A percentile compares a stretch with the other conserved stretches of the same genome.
These are phyloP conservation scores for Vanrija humicola DNA, from an alignment of 1,284 basidiomycete genomes.

Conservation along the genomic window DNA sequence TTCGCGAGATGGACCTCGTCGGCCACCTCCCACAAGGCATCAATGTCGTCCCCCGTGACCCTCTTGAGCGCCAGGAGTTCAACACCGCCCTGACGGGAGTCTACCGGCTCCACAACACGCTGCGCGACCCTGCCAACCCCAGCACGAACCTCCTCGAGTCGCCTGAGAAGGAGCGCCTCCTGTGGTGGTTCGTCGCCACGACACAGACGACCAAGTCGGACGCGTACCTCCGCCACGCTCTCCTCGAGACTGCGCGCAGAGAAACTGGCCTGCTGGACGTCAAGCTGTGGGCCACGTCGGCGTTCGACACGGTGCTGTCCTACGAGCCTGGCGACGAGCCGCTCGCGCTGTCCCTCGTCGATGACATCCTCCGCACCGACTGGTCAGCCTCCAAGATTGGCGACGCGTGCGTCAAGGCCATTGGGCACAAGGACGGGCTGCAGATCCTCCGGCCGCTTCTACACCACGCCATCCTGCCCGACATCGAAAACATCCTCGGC, in stretches of 20 bases:
- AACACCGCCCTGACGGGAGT: slow-evolving; percentile 6
- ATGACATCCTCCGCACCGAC: slow-evolving; percentile 35
- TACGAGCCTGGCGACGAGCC: slow-evolving; percentile 46
- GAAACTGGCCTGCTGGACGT: slow-evolving; percentile 10
- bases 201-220: slow-evolving; percentile 5
- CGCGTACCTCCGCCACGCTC: slow-evolving; percentile 56
- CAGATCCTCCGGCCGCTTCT: slow-evolving; percentile 49
- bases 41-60: neutral
- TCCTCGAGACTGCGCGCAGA: slow-evolving; percentile 51
- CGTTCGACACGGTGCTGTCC: slow-evolving; percentile 22
- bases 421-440: slow-evolving; percentile 37
- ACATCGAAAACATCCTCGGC: slow-evolving; percentile 36
- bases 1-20: slow-evolving; percentile 12
- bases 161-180: slow-evolving; percentile 6
- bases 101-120: slow-evolving; percentile 13
- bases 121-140: neutral
- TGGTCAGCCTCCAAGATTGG: slow-evolving; percentile 11
- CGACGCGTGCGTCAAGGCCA: slow-evolving; percentile 9
- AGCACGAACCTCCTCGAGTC: neutral
- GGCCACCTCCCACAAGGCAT: slow-evolving; percentile 4
- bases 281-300: slow-evolving; percentile 11
- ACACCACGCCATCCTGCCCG: slow-evolving; percentile 45
- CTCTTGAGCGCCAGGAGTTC: neutral
- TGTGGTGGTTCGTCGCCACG: slow-evolving; percentile 12
- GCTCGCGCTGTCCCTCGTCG: slow-evolving; percentile 42